Conservation (phyloP, 495 filamentous ascomycete genomes). For the Cetradonia linearis region DNA sequence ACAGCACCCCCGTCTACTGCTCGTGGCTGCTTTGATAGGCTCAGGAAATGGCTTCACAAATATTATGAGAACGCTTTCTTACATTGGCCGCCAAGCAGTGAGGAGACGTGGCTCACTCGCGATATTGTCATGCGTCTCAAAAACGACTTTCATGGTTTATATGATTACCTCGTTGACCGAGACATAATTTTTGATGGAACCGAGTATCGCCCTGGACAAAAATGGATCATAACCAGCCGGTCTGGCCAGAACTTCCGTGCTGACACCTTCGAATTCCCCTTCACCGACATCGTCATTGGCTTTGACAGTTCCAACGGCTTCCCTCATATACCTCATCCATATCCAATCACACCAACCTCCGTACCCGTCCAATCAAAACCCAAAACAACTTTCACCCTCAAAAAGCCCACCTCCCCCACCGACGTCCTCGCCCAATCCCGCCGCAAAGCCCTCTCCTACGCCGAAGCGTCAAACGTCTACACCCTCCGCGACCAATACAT, state of each 20-base stretch:
- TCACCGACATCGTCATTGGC: conserved; percentile 57
- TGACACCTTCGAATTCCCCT: conserved; percentile 48
- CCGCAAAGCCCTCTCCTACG: conserved; percentile 50
- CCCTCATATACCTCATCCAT: conserved; percentile 60
- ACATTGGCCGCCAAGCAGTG: conserved; percentile 34
- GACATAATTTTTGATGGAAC: conserved; percentile 55
- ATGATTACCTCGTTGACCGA: conserved; percentile 63
- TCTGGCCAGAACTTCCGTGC: conserved; percentile 45
- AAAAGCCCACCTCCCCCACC: conserved; percentile 24
- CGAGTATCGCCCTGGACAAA: conserved; percentile 42
- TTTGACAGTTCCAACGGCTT: conserved; percentile 55
- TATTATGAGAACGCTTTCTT: conserved; percentile 31
- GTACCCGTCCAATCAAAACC: conserved; percentile 25
- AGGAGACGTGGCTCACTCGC: conserved; percentile 50
- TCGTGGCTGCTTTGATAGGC: conserved; percentile 44
- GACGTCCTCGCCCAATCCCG: conserved; percentile 30
- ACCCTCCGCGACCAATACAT: conserved; percentile 34
- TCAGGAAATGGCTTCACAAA: conserved; percentile 29
- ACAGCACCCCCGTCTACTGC: conserved; percentile 44
- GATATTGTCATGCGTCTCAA: conserved; percentile 47
- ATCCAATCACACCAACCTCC: conserved; percentile 49
- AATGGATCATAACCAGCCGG: conserved; percentile 52
- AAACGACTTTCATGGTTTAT: conserved; percentile 56
- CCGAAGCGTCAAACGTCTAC: conserved; percentile 59
- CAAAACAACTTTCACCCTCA: conserved; percentile 33